Evolutionary conservation across 176 grass and related monocot species (phyloP), one percentile per base, ranked within the genome.

Genomic region (Raddia distichophylla): DNA sequence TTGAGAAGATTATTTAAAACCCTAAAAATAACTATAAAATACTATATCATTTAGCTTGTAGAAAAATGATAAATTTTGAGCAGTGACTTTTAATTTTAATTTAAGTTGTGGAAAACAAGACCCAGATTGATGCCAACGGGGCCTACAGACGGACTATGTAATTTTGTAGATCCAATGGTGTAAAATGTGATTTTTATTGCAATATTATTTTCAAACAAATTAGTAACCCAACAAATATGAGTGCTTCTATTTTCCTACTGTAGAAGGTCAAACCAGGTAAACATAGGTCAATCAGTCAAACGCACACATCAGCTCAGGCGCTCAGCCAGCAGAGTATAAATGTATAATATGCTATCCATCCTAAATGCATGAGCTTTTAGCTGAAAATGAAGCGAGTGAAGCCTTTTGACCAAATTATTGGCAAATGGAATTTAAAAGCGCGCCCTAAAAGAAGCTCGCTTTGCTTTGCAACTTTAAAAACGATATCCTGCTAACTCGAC

Each of bases 391-490:
- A 62, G 8, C 14, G 19, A 54, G 9, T 2, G 18, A 60, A 67
- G 43, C 42, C 13, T 77, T 59, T 67, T 13, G 37, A 67, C 32
- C 14, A 52, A 55, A 69, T 67, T 75, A 52, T 53, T 62, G 8
- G 34, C 0, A 60, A 67, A 67, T 43, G 17, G 6, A 60, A 79
- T 74, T 74, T 45, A 7, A 75, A 84, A 76, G 70, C 18, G 63
- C 35, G 0, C 12, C 40, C 60, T 18, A 42, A 71, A 70, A 81
- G 74, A 62, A 83, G 68, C 13, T 65, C 35, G 73, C 77, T 57
- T 80, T 85, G 56, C 82, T 89, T 85, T 85, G 64, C 46, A 62
- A 49, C 71, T 85, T 85, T 69, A 81, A 85, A 84, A 76, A 88
- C 64, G 75, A 80, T 85, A 89, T 89, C 82, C 42, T 81, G 22